These are phyloP conservation scores for Aspergillus tamarii DNA, from an alignment of 2,329 filamentous ascomycete species.

Conservation along the genomic window DNA sequence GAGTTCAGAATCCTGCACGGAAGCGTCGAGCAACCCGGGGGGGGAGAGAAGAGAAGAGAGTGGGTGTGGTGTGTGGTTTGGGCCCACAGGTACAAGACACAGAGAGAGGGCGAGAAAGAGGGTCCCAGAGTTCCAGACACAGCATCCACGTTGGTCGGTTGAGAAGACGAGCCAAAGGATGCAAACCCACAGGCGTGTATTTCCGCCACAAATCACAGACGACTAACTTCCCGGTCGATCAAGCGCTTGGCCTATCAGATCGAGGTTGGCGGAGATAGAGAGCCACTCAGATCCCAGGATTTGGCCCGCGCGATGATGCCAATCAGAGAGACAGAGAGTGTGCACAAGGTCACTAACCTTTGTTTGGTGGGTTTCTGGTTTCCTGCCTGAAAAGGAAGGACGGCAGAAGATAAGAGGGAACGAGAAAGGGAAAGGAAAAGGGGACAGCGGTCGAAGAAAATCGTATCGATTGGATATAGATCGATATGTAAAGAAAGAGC, in stretches of 20 bases:
- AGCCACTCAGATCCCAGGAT: constrained; percentile 1
- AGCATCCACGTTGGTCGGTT: constrained; percentile 7
- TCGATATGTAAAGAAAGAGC: background rate
- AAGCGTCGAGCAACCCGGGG: constrained; percentile 7
- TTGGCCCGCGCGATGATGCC: background rate
- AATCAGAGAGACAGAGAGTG: background rate
- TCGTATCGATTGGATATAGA: background rate
- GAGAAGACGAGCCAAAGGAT: constrained; percentile 6
- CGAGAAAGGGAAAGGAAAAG: background rate
- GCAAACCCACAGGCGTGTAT: constrained; percentile 4
- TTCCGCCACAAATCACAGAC: constrained; percentile 7
- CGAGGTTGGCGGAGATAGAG: constrained; percentile 1
- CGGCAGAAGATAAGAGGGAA: background rate
- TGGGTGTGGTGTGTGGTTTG: background rate
- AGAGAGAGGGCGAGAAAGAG: constrained; percentile 2
- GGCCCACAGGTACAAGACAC: constrained; percentile 1
- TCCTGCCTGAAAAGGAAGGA: constrained; percentile 3
- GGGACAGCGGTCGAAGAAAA: background rate
- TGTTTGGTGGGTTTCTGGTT: background rate
- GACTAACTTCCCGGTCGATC: constrained; percentile 8
- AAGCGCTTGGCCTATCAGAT: constrained; percentile 4
- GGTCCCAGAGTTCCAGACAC: constrained; percentile 2
- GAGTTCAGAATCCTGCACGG: constrained; percentile 8
- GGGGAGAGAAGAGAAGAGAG: no score
- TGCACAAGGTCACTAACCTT: background rate